A percentile compares a stretch with the other conserved stretches of the same genome.
phyloP scores from a whole-genome alignment of 2,329 filamentous ascomycete genomes.

The Xylariomycetidae sp. region DNA sequence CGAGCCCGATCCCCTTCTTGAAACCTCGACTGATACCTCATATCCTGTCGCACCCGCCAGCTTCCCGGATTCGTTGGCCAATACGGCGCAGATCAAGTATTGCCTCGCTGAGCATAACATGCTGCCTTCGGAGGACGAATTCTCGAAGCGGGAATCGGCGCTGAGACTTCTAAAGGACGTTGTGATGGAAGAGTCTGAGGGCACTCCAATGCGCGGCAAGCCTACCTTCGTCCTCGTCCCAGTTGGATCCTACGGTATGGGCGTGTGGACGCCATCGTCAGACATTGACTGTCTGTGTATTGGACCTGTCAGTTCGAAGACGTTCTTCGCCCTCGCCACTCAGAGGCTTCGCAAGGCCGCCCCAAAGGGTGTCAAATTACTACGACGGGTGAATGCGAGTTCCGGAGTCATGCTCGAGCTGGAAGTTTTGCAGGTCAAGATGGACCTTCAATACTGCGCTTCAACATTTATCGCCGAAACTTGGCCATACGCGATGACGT shows the following conservation, averaged over 20 bases:
- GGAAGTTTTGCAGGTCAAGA: slow-evolving; percentile 48
- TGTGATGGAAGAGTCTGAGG: slow-evolving; percentile 31
- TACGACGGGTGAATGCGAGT: slow-evolving; percentile 52
- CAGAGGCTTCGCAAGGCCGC: slow-evolving; percentile 47
- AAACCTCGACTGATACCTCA: slow-evolving; percentile 19
- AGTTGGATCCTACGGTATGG: slow-evolving; percentile 61
- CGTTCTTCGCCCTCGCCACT: slow-evolving; percentile 54
- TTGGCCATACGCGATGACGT: slow-evolving; percentile 41
- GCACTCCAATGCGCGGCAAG: slow-evolving; percentile 15
- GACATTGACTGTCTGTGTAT: slow-evolving; percentile 63
- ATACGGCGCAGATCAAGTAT: slow-evolving; percentile 29
- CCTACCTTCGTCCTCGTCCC: slow-evolving; percentile 47
- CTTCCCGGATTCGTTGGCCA: slow-evolving; percentile 25
- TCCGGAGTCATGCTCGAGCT: slow-evolving; percentile 61
- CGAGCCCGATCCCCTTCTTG: slow-evolving; percentile 6
- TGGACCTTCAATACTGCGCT: slow-evolving; percentile 63
- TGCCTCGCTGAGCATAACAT: slow-evolving; percentile 32
- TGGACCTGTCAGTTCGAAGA: slow-evolving; percentile 52
- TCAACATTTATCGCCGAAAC: slow-evolving; percentile 48
- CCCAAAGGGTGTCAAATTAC: slow-evolving; percentile 37
- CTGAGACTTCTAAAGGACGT: slow-evolving; percentile 38
- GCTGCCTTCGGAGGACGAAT: slow-evolving; percentile 43
- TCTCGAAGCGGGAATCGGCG: slow-evolving; percentile 33
- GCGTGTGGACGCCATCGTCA: slow-evolving; percentile 53
- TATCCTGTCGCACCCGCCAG: slow-evolving; percentile 28